Evolutionary conservation across 371 early-diverging fungal species (phyloP).

Genomic region (Sporodiniella umbellata): DNA sequence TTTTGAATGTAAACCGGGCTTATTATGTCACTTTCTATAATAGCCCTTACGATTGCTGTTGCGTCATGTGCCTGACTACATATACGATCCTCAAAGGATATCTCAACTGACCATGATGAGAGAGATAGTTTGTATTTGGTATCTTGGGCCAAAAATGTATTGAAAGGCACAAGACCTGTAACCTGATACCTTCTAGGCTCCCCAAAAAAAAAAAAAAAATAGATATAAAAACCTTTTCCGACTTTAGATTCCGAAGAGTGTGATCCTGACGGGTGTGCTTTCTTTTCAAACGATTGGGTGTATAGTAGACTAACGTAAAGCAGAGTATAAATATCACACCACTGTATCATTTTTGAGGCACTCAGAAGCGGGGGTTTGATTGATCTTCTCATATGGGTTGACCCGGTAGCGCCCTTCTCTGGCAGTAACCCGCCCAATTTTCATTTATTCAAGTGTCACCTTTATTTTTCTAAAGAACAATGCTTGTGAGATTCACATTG

Average conservation of each 20-base stretch:
- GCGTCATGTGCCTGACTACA: no score
- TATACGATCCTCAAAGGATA: no score
- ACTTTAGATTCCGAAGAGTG: conserved; percentile 42
- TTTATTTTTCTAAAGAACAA: neutral
- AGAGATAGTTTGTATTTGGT: conserved; percentile 28
- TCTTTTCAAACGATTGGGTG: conserved; percentile 34
- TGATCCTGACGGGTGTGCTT: conserved; percentile 39
- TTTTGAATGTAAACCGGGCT: no score
- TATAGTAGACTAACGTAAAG: conserved; percentile 32
- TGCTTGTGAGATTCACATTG: conserved; percentile 11
- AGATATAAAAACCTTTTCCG: conserved; percentile 40
- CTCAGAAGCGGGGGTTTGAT: conserved; percentile 19
- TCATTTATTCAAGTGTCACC: no score
- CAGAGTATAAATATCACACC: conserved; percentile 37
- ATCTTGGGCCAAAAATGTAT: conserved; percentile 40
- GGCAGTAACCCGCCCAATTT: no score
- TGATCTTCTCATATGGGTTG: conserved; percentile 8
- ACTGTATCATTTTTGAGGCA: conserved; percentile 33
- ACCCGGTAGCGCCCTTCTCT: no score
- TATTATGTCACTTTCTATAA: no score
- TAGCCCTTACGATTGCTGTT: no score
- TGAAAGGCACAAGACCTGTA: conserved; percentile 37
- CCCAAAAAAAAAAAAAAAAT: no score
- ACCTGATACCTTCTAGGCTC: no score
- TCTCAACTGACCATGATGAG: no score